Base-by-base conservation (phyloP, 768 basidiomycete genomes). In the Suillus occidentalis region DNA sequence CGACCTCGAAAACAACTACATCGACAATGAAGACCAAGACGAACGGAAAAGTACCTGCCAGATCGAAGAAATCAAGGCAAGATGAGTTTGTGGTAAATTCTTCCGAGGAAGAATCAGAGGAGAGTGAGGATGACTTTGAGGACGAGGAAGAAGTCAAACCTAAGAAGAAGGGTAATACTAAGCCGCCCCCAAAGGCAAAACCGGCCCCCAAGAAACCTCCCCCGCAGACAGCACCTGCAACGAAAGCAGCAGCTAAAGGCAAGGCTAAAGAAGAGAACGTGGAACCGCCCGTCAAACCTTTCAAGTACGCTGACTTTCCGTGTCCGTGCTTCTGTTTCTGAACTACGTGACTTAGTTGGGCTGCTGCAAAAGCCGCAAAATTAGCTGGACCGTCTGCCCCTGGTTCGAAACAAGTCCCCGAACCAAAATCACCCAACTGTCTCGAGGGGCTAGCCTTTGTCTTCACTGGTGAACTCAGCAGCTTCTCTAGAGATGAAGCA, bases 401-500 rank as follows among this genome's bases (percentile, higher is more conserved):
- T 2, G 89, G 89, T 0, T 83, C 84, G 20, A 89, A 88, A 72
- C 74, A 80, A 16, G 79, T 90, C 6, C 90, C 90, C 0, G 85
- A 90, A 31, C 80, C 82, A n/a, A 93, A 90, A 72, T 82, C 85
- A 16, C 92, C 92, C 0, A 87, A 94, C 52, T 94, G 92, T 72
- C 82, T 99, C 10, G 85, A 89, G 0, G 96, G 96, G 0, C 81
- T 99, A 28, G 84, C 94, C 0, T 91, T 99, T 72, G 97, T 99
- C 25, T 99, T 99, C 68, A 99, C 97, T 0, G 97, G 96, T 18
- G 97, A 99, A 70, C 78, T 99, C 55, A 86, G 84, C 56, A 91
- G 90, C 65, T 88, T 99, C 68, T 88, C 93, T 1, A 84, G 97
- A 43, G 94, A 98, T 3, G 95, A 97, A 69, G 90, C 93, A 0